Evolutionary conservation across 768 basidiomycete genomes (phyloP).

Genomic region (Auricularia cornea): DNA sequence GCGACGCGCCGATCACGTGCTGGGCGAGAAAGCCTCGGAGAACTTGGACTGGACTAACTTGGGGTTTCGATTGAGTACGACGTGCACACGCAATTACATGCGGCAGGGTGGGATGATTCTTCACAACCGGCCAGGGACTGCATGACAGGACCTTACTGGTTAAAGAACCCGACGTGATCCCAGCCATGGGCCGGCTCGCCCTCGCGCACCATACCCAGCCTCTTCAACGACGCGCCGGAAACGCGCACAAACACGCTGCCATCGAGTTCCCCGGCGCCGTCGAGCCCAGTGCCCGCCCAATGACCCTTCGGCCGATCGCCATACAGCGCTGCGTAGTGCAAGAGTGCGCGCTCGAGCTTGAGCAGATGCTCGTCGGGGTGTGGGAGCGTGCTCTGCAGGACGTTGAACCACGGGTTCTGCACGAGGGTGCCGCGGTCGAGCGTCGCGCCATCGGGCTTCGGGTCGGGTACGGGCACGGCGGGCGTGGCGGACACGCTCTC

Average conservation of each 20-base stretch:
- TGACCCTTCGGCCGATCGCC: slow-evolving; percentile 20
- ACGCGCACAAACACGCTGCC: slow-evolving; percentile 52
- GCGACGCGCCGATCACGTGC: too few relatives aligned
- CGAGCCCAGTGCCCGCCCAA: slow-evolving; percentile 26
- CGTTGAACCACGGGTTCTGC: slow-evolving; percentile 52
- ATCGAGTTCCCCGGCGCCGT: slow-evolving; percentile 46
- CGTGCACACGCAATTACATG: too few relatives aligned
- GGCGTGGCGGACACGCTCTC: slow-evolving; percentile 13
- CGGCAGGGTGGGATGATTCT: too few relatives aligned
- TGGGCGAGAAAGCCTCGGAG: too few relatives aligned
- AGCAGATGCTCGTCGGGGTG: slow-evolving; percentile 50
- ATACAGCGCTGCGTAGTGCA: slow-evolving; percentile 37
- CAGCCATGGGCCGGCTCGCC: slow-evolving; percentile 22
- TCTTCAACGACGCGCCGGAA: slow-evolving; percentile 43
- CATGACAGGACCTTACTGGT: too few relatives aligned
- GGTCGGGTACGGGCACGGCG: slow-evolving; percentile 15
- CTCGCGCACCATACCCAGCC: slow-evolving; percentile 34
- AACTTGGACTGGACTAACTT: too few relatives aligned
- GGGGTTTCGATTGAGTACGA: too few relatives aligned
- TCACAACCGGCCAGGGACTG: too few relatives aligned
- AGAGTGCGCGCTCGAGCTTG: slow-evolving; percentile 38
- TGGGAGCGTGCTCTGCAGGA: slow-evolving; percentile 43
- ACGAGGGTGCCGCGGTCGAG: slow-evolving; percentile 19
- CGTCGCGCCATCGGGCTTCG: slow-evolving; percentile 10
- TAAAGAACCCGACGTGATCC: slow-evolving; percentile 21